Base-by-base conservation (phyloP, 148 eudicot species). In the Arbutus unedo region DNA sequence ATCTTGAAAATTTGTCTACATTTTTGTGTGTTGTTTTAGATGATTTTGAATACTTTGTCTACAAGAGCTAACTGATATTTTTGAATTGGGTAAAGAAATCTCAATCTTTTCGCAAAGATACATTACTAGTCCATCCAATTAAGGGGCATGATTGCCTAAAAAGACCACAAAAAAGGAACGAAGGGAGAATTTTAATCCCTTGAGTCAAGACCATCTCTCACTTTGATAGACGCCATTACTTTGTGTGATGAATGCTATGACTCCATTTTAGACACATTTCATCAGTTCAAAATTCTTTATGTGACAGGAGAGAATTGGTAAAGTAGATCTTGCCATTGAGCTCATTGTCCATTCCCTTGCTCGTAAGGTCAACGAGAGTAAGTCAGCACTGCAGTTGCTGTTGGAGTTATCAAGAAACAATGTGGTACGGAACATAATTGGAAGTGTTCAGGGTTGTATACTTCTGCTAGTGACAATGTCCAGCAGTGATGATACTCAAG, bases 381-480 rank as follows among this genome's bases (percentile, higher is more conserved):
- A 79, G 74, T 47, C 11, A 21, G 82, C 82, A 64, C 21, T 79
- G 82, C 43, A 25, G 72, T 48, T 79, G 57, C 74, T 79, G 53
- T 62, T 79, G 56, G 82, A 79, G 64, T 59, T 79, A 23, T 79
- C 82, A 49, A 80, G 75, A 67, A 80, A 51, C 25, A 13, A 50
- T 14, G 15, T 15, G 19, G 82, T 18, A 21, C 44, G 25, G 16
- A 67, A 67, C 25, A 25, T 16, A 16, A 67, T 80, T 66, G 82
- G 82, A 18, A 80, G 48, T 15, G 75, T 66, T 48, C 82, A 66
- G 57, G 82, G 82, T 16, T 66, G 82, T 51, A 67, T 80, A 49
- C 75, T 80, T 49, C 75, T 80, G 8, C 60, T 80, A 23, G 75
- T 66, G 23, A 31, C 59, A 31, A 25, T 80, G 75, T 67, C 82